Evolutionary conservation across 1,284 basidiomycete genomes (phyloP), one percentile per base, ranked within the genome.

Genomic region (Fomitopsis palustris): DNA sequence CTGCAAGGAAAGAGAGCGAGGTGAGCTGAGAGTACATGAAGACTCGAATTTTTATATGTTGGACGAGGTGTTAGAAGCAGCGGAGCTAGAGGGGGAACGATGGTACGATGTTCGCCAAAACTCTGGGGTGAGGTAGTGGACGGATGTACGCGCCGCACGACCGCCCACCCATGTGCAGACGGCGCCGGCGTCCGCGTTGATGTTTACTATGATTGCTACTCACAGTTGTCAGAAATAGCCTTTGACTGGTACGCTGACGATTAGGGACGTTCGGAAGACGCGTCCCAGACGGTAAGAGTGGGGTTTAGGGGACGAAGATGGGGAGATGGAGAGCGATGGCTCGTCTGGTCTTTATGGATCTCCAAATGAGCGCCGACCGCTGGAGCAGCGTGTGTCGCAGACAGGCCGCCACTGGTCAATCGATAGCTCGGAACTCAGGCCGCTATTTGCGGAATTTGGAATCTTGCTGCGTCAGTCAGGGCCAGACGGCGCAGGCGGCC

Each of bases 71-170:
- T 49, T 16, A 23, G 19, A 52, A 51, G 55, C 61, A 62, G 69
- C 70, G 72, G 72, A 70, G 72, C 65, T 72, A 71, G 67, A 68
- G 69, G 62, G 67, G 72, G 64, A 59, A 54, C 59, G 65, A 62
- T 68, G 63, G 63, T 56, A 63, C 62, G 67, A 67, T 56, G 56
- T 35, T n/a, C 21, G n/a, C 19, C 25, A 21, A 45, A 43, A 55
- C n/a, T 27, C 41, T 21, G 17, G 25, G 54, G 25, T 29, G 54
- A 29, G 25, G 45, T 33, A 23, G 21, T 33, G 55, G 10, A 17
- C 31, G 54, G 53, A 19, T 41, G 54, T 35, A 35, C 29, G 54
- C 42, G 54, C 54, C 41, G 39, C 17, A 43, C 19, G 27, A 31
- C 37, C 35, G 49, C 19, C 31, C 49, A 31, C 49, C 35, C 33